These are phyloP conservation scores for Auxenochlorella pyrenoidosa DNA, from an alignment of 139 green algal species.

Conservation along the genomic window DNA sequence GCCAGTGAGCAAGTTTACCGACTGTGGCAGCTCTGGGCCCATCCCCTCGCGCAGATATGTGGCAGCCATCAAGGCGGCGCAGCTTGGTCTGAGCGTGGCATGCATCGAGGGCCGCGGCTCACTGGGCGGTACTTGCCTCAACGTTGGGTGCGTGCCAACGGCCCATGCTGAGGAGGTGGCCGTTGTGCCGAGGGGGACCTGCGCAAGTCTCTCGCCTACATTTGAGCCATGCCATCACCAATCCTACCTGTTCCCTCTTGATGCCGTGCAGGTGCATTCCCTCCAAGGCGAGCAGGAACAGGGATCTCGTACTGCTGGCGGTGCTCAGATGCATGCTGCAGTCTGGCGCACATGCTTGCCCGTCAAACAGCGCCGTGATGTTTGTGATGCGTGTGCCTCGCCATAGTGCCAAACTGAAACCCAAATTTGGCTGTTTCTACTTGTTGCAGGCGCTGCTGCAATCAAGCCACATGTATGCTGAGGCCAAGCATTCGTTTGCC, in stretches of 20 bases:
- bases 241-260: neutral
- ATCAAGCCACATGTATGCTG: constrained; percentile 93
- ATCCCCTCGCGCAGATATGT: constrained; percentile 79
- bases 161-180: constrained; percentile 65
- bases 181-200: too few species aligned
- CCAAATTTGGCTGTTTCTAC: neutral
- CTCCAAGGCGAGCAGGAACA: constrained; percentile 14
- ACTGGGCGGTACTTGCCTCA: constrained; percentile 97
- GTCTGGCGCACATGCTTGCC: too few species aligned
- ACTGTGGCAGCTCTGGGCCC: too few species aligned
- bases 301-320: neutral
- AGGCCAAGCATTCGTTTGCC: constrained; percentile 87
- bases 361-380: too few species aligned
- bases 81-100: constrained; percentile 95
- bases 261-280: constrained; percentile 24
- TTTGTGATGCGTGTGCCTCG: neutral
- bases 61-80: constrained; percentile 96
- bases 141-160: constrained; percentile 98
- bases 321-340: neutral
- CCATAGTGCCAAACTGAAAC: too few species aligned
- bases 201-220: neutral
- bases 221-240: neutral
- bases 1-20: too few species aligned
- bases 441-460: constrained; percentile 95
- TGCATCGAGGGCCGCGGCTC: constrained; percentile 95